Evolutionary conservation across 352 stramenopile species (phyloP).

Genomic region (Phytopythium aichiense): DNA sequence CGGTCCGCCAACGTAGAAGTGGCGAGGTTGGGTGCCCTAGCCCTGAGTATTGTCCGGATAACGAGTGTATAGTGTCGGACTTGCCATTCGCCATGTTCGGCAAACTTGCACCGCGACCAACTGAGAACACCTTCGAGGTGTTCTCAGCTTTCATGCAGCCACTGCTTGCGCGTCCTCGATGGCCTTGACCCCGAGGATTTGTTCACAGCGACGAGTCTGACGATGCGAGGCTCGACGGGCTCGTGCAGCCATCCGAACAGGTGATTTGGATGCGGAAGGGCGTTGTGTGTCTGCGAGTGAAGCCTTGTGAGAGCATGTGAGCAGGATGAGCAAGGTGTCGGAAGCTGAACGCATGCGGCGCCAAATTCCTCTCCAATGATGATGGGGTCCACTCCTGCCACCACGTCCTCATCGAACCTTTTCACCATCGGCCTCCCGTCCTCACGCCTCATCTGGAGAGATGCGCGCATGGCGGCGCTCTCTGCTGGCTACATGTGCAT

Average conservation of each 20-base stretch:
- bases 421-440: neutral
- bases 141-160: neutral
- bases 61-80: conserved; percentile 1
- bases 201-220: no score
- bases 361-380: neutral
- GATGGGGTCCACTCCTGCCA: neutral
- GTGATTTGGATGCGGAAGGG: no score
- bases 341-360: neutral
- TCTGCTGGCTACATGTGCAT: no score
- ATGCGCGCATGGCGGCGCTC: no score
- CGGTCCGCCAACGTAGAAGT: neutral
- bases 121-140: no score
- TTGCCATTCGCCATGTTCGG: no score
- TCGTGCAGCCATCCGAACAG: no score
- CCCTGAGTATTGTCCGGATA: neutral
- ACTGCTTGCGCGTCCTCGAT: no score
- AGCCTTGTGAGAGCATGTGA: no score
- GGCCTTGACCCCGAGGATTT: no score
- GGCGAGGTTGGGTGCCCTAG: neutral
- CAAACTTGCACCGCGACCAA: neutral
- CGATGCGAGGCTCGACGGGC: no score
- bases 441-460: neutral
- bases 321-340: neutral
- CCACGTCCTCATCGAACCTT: neutral
- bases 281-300: no score